phyloP scores from a whole-genome alignment of 1,284 basidiomycete species.

The Leccinum subrobustum region DNA sequence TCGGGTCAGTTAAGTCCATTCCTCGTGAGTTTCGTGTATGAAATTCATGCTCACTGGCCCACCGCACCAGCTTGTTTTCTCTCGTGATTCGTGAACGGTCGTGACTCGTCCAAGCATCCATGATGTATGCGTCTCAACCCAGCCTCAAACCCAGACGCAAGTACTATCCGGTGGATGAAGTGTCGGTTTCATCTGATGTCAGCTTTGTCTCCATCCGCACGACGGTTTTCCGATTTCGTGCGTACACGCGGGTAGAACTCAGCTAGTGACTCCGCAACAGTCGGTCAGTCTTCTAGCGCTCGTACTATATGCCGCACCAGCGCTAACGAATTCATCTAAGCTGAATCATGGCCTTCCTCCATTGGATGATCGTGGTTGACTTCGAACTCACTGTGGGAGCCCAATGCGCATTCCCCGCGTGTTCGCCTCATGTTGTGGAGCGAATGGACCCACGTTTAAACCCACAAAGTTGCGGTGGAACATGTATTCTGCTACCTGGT shows the following conservation, averaged over 20 bases:
- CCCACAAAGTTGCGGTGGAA: not conserved
- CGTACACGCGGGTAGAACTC: not conserved
- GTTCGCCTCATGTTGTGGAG: not conserved
- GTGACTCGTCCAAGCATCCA: not conserved
- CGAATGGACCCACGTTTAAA: not conserved
- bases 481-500: not conserved
- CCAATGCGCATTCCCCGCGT: not conserved
- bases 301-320: not conserved
- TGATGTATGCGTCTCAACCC: not conserved
- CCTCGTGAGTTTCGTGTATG: not conserved
- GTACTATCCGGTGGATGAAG: not conserved
- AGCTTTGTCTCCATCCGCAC: not conserved
- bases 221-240: not conserved
- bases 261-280: not conserved
- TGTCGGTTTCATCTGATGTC: not conserved
- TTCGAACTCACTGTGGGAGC: not conserved
- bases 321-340: not conserved
- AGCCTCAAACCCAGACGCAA: not conserved
- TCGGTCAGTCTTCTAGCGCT: not conserved
- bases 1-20: not conserved
- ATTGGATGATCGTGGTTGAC: not conserved
- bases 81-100: not conserved
- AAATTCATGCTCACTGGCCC: not conserved
- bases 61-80: not conserved
- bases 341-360: too few species aligned